Conservation (phyloP, 371 early-diverging fungal genomes). For the Zychaea mexicana region DNA sequence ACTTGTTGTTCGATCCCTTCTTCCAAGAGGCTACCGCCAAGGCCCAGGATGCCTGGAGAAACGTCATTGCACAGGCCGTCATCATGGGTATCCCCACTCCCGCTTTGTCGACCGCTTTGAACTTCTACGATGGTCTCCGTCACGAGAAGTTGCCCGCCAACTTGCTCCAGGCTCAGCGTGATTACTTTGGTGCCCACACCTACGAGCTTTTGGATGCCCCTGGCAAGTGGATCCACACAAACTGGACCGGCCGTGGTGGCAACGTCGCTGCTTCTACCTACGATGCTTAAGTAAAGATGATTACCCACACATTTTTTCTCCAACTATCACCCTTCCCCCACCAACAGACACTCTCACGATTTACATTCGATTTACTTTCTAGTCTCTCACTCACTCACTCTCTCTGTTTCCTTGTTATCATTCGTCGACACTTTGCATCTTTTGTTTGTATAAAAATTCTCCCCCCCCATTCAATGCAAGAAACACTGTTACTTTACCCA, state of each 20-base stretch:
- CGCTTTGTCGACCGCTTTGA: slow-evolving; percentile 88
- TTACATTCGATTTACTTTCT: not conserved
- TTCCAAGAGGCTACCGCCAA: slow-evolving; percentile 88
- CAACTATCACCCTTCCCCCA: too few species aligned
- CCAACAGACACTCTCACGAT: too few species aligned
- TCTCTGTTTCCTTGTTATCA: not conserved
- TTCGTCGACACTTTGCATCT: not conserved
- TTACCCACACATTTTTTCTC: too few species aligned
- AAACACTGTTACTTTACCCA: too few species aligned
- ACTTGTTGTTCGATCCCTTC: slow-evolving; percentile 93
- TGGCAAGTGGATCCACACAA: slow-evolving; percentile 88
- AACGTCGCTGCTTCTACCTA: slow-evolving; percentile 34
- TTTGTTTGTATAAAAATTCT: not conserved
- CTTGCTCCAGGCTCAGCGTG: slow-evolving; percentile 97
- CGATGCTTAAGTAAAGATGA: slow-evolving; percentile 44
- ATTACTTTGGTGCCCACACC: slow-evolving; percentile 99
- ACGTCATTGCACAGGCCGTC: slow-evolving; percentile 83
- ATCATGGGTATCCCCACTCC: slow-evolving; percentile 92
- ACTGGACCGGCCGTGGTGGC: slow-evolving; percentile 95
- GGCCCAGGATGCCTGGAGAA: slow-evolving; percentile 89
- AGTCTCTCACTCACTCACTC: not conserved
- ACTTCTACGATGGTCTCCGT: slow-evolving; percentile 97
- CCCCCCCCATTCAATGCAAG: not conserved
- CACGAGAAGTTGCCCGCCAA: slow-evolving; percentile 90
- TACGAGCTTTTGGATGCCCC: slow-evolving; percentile 84